Evolutionary conservation across 2,329 filamentous ascomycete genomes (phyloP).

Genomic region (Achaetomium macrosporum): DNA sequence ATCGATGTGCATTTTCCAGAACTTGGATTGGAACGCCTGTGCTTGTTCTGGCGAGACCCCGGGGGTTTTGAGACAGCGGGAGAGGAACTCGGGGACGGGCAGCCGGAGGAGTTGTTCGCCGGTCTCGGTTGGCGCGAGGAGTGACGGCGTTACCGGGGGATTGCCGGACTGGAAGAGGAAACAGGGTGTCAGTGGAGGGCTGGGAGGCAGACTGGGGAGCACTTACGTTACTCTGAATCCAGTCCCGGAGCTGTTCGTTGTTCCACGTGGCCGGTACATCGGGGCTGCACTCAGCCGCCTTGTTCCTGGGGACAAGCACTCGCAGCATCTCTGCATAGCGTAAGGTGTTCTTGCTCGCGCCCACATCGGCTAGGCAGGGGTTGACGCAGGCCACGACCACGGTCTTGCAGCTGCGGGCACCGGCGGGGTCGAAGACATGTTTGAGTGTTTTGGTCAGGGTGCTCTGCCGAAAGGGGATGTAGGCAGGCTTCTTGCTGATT

Average conservation of each 20-base stretch:
- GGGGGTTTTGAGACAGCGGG: slow-evolving; percentile 35
- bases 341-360: slow-evolving; percentile 43
- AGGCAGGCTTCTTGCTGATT: slow-evolving; percentile 29
- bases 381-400: slow-evolving; percentile 44
- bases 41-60: slow-evolving; percentile 35
- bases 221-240: slow-evolving; percentile 38
- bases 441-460: slow-evolving; percentile 44
- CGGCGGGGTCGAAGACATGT: slow-evolving; percentile 42
- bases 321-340: slow-evolving; percentile 44
- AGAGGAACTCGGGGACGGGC: slow-evolving; percentile 35
- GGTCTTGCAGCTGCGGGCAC: slow-evolving; percentile 36
- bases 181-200: background rate
- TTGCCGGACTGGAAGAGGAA: slow-evolving; percentile 33
- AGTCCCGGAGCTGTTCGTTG: slow-evolving; percentile 33
- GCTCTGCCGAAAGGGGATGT: slow-evolving; percentile 43
- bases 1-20: slow-evolving; percentile 40
- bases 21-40: slow-evolving; percentile 36
- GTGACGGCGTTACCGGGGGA: slow-evolving; percentile 29
- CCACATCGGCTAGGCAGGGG: slow-evolving; percentile 39
- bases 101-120: slow-evolving; percentile 39
- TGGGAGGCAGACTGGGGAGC: background rate
- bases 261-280: slow-evolving; percentile 35
- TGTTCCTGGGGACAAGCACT: slow-evolving; percentile 31
- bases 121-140: slow-evolving; percentile 37
- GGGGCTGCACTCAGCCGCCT: slow-evolving; percentile 23